Conservation (phyloP, 1,284 basidiomycete genomes). For the Fomitopsis pinicola region DNA sequence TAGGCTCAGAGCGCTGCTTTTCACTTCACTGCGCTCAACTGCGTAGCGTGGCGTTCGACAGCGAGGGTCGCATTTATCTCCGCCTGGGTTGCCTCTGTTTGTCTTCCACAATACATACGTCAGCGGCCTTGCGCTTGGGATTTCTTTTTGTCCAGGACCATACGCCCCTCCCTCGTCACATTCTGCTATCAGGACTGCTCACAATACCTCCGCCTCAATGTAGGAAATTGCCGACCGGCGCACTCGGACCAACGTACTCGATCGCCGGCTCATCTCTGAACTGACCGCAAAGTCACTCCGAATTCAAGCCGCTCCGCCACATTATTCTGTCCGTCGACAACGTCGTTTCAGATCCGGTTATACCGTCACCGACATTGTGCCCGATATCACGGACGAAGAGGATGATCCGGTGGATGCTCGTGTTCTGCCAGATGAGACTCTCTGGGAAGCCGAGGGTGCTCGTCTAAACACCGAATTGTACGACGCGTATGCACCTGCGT, state of each 20-base stretch:
- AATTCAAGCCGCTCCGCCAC: slow-evolving; percentile 45
- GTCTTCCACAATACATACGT: not conserved
- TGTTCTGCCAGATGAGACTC: slow-evolving; percentile 31
- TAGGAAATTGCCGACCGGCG: slow-evolving; percentile 73
- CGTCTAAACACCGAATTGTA: slow-evolving; percentile 53
- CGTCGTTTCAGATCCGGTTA: slow-evolving; percentile 22
- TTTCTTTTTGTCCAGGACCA: not conserved
- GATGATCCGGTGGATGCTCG: slow-evolving; percentile 57
- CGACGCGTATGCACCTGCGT: slow-evolving; percentile 24
- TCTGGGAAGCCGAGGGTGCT: slow-evolving; percentile 42
- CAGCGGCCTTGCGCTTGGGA: not conserved
- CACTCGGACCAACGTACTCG: slow-evolving; percentile 42
- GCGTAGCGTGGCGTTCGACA: not conserved
- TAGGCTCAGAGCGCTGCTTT: no score
- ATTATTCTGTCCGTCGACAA: slow-evolving; percentile 42
- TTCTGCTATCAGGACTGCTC: not conserved
- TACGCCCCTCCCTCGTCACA: not conserved
- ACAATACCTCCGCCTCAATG: not conserved
- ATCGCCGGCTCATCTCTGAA: slow-evolving; percentile 60
- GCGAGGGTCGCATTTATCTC: not conserved
- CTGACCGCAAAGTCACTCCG: slow-evolving; percentile 58
- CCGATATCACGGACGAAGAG: slow-evolving; percentile 8
- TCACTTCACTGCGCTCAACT: no score
- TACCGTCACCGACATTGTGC: slow-evolving; percentile 13
- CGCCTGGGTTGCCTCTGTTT: not conserved